Percentiles rank a stretch among this genome's conserved stretches.
Conservation (phyloP, 2,329 filamentous ascomycete species). For the Ascochyta lentis region DNA sequence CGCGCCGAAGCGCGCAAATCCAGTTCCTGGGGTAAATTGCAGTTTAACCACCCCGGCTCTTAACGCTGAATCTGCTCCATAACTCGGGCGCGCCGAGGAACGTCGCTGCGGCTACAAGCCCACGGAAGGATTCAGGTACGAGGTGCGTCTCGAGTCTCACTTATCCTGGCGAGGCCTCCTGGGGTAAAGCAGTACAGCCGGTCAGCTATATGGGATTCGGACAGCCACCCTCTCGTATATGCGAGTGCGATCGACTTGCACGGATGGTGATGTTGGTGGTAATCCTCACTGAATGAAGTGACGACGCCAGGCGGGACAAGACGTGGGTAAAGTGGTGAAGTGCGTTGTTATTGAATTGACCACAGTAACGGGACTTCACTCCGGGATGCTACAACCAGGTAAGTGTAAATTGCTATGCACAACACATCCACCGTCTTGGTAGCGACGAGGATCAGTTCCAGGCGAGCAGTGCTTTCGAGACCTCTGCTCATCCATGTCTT, state of each 20-base stretch:
- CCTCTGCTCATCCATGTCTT: too few species aligned
- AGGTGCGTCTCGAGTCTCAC: not conserved
- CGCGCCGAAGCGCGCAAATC: slow-evolving; percentile 5
- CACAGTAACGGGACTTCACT: not conserved
- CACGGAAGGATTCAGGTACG: slow-evolving; percentile 1
- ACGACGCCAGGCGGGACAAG: not conserved
- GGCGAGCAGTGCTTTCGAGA: not conserved
- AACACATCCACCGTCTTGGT: not conserved
- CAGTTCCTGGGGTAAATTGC: slow-evolving; percentile 12
- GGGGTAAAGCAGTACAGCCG: not conserved
- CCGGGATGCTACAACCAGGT: not conserved
- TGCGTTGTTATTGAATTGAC: not conserved
- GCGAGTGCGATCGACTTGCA: not conserved
- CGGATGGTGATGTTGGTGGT: too few species aligned
- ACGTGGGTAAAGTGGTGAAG: not conserved
- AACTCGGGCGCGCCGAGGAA: slow-evolving; percentile 3
- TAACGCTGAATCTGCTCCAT: not conserved
- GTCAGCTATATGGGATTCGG: not conserved
- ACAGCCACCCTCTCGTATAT: not conserved
- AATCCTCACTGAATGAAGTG: too few species aligned
- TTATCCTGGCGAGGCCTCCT: slow-evolving; percentile 2
- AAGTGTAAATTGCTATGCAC: not conserved
- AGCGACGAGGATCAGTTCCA: not conserved
- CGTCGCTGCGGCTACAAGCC: not conserved
- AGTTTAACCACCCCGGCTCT: slow-evolving; percentile 5